Conservation (phyloP, 805 yeast genomes). For the Starmerella cellae region DNA sequence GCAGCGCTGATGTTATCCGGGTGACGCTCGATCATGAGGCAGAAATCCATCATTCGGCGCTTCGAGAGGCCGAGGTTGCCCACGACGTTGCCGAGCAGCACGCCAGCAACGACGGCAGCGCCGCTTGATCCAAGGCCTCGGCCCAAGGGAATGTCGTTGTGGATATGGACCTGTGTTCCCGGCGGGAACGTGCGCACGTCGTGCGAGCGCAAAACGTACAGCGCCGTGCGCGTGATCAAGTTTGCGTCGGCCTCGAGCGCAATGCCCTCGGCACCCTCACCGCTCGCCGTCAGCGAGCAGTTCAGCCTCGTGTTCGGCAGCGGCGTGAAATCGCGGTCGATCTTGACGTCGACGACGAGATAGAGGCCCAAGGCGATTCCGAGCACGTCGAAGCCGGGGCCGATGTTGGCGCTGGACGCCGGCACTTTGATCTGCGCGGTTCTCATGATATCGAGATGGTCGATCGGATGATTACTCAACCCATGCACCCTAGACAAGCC, state of each 20-base stretch:
- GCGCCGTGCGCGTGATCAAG: conserved; percentile 82
- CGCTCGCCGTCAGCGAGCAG: conserved; percentile 56
- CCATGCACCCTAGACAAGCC: no score
- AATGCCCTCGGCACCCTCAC: conserved; percentile 67
- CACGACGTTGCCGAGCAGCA: conserved; percentile 71
- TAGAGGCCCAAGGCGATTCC: conserved; percentile 78
- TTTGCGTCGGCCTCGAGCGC: conserved; percentile 69
- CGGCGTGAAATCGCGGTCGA: conserved; percentile 39
- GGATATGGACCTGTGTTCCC: conserved; percentile 69
- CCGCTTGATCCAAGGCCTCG: conserved; percentile 96
- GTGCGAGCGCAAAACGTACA: conserved; percentile 80
- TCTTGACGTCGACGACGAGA: conserved; percentile 53
- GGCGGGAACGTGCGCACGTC: conserved; percentile 61
- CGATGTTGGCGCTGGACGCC: conserved; percentile 94
- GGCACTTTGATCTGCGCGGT: conserved; percentile 38
- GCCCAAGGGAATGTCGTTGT: conserved; percentile 89
- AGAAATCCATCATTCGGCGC: conserved; percentile 79
- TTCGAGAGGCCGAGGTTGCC: conserved; percentile 62
- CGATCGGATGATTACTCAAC: no score
- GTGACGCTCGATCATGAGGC: conserved; percentile 94
- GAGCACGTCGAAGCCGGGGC: conserved; percentile 95
- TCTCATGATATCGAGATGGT: conserved; percentile 16
- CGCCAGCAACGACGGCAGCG: conserved; percentile 97
- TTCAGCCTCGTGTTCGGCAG: conserved; percentile 34
- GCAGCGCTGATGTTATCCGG: conserved; percentile 98